These are phyloP conservation scores for Eucalyptus marginata DNA, from an alignment of 345 rosid species.

Conservation along the genomic window DNA sequence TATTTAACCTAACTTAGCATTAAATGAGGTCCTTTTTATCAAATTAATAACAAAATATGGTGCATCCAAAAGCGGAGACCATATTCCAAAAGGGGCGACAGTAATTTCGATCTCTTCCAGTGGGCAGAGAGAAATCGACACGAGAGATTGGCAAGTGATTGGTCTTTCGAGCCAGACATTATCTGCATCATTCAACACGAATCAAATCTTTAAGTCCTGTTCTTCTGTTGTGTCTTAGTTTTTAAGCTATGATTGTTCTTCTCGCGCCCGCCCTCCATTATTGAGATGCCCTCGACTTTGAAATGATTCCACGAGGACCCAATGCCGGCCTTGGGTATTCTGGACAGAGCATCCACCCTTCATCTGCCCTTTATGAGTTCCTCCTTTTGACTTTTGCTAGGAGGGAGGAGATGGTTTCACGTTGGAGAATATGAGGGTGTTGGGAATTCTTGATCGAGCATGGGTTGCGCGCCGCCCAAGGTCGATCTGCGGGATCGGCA, in stretches of 20 bases:
- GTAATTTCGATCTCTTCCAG: neutral
- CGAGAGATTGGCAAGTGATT: neutral
- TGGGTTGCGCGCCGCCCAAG: neutral
- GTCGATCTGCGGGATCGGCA: neutral
- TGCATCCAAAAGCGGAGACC: neutral
- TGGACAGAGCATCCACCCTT: neutral
- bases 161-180: neutral
- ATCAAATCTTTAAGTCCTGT: neutral
- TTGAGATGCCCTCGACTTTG: neutral
- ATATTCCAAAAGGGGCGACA: neutral
- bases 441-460: neutral
- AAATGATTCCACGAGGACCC: neutral
- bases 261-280: neutral
- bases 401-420: neutral
- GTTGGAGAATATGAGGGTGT: neutral
- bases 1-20: neutral
- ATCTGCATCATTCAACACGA: neutral
- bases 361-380: neutral
- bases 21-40: neutral
- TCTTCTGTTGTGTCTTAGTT: neutral
- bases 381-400: neutral
- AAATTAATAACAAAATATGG: neutral
- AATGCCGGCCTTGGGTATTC: neutral
- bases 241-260: neutral
- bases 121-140: neutral